phyloP scores from a whole-genome alignment of 306 rosid species.

The Lathyrus sativus region DNA sequence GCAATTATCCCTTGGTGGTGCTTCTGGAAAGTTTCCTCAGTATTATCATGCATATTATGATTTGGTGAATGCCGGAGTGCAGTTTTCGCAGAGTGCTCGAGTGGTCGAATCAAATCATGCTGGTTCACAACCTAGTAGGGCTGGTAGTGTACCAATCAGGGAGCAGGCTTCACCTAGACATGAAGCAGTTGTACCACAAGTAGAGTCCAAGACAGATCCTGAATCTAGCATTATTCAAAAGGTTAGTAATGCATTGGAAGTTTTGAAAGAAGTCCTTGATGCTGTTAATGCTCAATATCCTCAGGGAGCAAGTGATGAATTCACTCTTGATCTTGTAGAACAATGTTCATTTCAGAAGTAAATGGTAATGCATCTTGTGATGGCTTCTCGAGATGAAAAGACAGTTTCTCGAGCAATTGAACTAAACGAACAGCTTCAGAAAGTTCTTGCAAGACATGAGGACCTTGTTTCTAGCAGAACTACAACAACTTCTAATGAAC shows the following conservation, averaged over 20 bases:
- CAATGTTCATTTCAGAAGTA: slow-evolving; percentile 97
- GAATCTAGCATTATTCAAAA: slow-evolving; percentile 87
- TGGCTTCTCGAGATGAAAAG: slow-evolving; percentile 88
- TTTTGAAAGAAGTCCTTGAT: slow-evolving; percentile 87
- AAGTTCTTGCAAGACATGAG: slow-evolving; percentile 82
- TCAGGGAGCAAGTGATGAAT: slow-evolving; percentile 92
- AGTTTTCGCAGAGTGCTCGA: slow-evolving; percentile 71
- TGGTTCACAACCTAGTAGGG: slow-evolving; percentile 52
- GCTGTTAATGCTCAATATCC: slow-evolving; percentile 74
- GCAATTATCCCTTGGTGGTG: slow-evolving; percentile 95
- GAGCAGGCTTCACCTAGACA: slow-evolving; percentile 54
- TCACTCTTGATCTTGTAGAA: slow-evolving; percentile 96
- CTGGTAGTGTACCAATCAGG: slow-evolving; percentile 46
- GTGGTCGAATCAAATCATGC: slow-evolving; percentile 54
- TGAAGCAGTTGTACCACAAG: slow-evolving; percentile 51
- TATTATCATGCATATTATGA: slow-evolving; percentile 87
- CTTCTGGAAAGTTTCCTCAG: slow-evolving; percentile 92
- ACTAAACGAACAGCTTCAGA: slow-evolving; percentile 86
- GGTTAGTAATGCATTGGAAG: slow-evolving; percentile 79
- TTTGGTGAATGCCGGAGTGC: slow-evolving; percentile 91
- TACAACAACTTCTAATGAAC: slow-evolving; percentile 39
- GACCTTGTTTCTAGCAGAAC: slow-evolving; percentile 69
- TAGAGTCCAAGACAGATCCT: slow-evolving; percentile 61
- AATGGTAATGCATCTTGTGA: slow-evolving; percentile 88
- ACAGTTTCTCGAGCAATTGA: slow-evolving; percentile 82